Evolutionary conservation across 75 land plant genomes (phyloP), one percentile per base, ranked within the genome.

Genomic region (Selaginella tamariscina): DNA sequence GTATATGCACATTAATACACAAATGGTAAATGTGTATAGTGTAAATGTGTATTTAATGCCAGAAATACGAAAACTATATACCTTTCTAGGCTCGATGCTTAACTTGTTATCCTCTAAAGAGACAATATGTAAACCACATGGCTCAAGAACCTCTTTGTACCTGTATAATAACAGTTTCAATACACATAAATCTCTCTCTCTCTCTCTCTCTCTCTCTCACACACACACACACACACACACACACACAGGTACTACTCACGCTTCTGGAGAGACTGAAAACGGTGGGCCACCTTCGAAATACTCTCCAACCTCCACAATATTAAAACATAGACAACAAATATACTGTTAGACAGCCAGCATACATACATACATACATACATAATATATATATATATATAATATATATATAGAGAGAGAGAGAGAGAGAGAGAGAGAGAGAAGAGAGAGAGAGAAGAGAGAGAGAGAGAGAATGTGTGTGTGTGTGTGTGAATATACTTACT

Each of bases 221-320:
- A 32, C 26, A 31, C 55, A 54, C 1, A 18, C 54, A 26, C 8
- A 30, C 39, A 67, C 30, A 24, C 24, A 67, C 29, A 73, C 56
- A 65, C 55, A 49, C 64, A 44, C 32, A 29, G 23, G 11, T n/a
- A 44, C 33, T 2, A 33, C 71, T 75, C 77, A 86, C 89, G 80
- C 77, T 1, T 70, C 23, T 57, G 87, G 55, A 15, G 84, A 82
- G 33, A 79, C 84, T 31, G 75, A 78, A 70, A 78, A 83, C 9
- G 97, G 97, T 22, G 97, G 97, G 24, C 97, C 97, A 65, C 90
- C 92, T 56, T 65, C 75, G 70, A 78, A 79, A 56, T n/a, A n/a
- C n/a, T 79, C 83, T 56, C 32, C 71, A 15, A 87, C 63, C 89
- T 84, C 74, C 32, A 67, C 5, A 24, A 33, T 49, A 2, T 54